Evolutionary conservation across 129 eudicot species (phyloP).

Genomic region (Pseudognaphalium luteoalbum): DNA sequence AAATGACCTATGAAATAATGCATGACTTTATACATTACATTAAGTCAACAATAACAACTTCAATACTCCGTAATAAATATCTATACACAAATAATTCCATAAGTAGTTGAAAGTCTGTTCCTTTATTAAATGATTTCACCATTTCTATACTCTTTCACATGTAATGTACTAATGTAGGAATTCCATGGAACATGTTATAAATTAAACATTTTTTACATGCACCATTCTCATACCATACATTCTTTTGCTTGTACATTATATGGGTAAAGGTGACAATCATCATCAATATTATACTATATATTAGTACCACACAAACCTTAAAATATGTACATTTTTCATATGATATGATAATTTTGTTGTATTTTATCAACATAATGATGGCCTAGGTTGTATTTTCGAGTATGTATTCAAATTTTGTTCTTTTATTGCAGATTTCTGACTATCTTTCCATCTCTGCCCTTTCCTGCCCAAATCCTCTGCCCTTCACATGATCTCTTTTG

Average conservation of each 20-base stretch:
- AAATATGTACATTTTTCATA: not conserved
- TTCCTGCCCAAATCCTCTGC: constrained; percentile 32
- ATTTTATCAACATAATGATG: constrained; percentile 23
- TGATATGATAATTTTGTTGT: not conserved
- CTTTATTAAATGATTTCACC: constrained; percentile 29
- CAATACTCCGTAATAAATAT: constrained; percentile 16
- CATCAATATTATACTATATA: no score
- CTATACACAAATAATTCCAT: constrained; percentile 4
- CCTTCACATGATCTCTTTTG: constrained; percentile 40
- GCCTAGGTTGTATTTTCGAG: constrained; percentile 17
- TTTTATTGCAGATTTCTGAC: constrained; percentile 32
- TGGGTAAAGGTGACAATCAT: no score
- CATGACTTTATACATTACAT: constrained; percentile 11
- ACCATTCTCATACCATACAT: not conserved
- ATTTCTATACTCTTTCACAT: constrained; percentile 22
- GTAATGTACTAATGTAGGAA: constrained; percentile 11
- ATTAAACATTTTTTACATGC: not conserved
- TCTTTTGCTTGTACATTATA: not conserved
- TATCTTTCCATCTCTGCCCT: constrained; percentile 30
- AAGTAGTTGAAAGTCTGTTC: constrained; percentile 34
- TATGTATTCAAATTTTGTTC: constrained; percentile 30
- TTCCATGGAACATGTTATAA: constrained; percentile 22
- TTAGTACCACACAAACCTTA: not conserved
- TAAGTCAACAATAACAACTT: not conserved
- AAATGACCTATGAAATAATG: constrained; percentile 28